A percentile compares a stretch with the other conserved stretches of the same genome.
Conservation (phyloP, 2,329 filamentous ascomycete genomes). For the Paraphaeosphaeria minitans region DNA sequence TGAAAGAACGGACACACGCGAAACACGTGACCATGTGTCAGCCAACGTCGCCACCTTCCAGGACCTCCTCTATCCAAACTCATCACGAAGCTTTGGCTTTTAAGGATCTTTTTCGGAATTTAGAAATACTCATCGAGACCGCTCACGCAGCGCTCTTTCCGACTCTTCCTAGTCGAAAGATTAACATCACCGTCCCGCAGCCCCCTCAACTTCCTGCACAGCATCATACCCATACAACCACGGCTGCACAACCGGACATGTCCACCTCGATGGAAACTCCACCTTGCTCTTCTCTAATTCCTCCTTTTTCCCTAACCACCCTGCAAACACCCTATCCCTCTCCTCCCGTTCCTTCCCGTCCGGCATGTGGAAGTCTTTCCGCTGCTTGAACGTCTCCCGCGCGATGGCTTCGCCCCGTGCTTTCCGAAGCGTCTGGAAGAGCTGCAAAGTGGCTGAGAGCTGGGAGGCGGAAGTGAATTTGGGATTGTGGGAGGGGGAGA, state of each 20-base stretch:
- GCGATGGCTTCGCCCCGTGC: slow-evolving; percentile 59
- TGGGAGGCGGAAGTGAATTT: slow-evolving; percentile 21
- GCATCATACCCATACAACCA: slow-evolving; percentile 39
- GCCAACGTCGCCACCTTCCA: too few relatives aligned
- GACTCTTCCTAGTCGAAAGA: too few relatives aligned
- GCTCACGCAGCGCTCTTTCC: too few relatives aligned
- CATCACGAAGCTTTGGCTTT: too few relatives aligned
- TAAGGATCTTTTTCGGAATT: too few relatives aligned
- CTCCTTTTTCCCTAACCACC: slow-evolving; percentile 51
- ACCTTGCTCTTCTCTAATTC: slow-evolving; percentile 44
- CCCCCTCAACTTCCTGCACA: slow-evolving; percentile 22
- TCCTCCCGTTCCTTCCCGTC: slow-evolving; percentile 60
- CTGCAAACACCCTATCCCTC: slow-evolving; percentile 62
- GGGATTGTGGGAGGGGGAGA: slow-evolving; percentile 34
- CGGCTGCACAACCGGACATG: slow-evolving; percentile 32
- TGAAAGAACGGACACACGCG: too few relatives aligned
- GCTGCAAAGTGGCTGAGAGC: slow-evolving; percentile 44
- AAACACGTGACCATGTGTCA: too few relatives aligned
- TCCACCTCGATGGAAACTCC: slow-evolving; percentile 65
- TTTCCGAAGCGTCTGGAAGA: slow-evolving; percentile 54
- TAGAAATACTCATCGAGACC: too few relatives aligned
- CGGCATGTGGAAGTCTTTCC: slow-evolving; percentile 47
- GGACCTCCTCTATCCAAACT: too few relatives aligned
- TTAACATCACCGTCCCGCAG: not conserved
- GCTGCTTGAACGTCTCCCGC: slow-evolving; percentile 62